These are phyloP conservation scores for Wickerhamomyces bovis DNA, from an alignment of 805 yeast species.

Conservation along the genomic window DNA sequence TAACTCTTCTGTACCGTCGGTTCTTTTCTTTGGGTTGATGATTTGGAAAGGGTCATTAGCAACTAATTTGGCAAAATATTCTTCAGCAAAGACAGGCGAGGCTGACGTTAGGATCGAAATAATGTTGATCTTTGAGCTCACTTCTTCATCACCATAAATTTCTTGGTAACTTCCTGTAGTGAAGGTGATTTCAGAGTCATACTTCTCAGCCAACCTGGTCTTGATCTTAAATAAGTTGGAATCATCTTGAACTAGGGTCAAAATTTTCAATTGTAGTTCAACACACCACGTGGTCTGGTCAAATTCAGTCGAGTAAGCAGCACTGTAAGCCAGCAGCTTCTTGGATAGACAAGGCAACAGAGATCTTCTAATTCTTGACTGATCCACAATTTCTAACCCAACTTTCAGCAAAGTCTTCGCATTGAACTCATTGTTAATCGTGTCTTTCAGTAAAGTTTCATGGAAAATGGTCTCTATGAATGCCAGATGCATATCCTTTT, in stretches of 20 bases:
- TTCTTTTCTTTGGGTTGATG: slow-evolving; percentile 43
- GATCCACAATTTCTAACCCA: slow-evolving; percentile 38
- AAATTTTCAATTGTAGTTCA: slow-evolving; percentile 38
- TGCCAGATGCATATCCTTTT: slow-evolving; percentile 53
- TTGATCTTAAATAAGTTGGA: slow-evolving; percentile 57
- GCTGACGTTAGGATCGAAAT: slow-evolving; percentile 39
- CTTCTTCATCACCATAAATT: slow-evolving; percentile 55
- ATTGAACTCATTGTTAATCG: slow-evolving; percentile 27
- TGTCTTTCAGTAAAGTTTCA: slow-evolving; percentile 31
- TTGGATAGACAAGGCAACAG: slow-evolving; percentile 55
- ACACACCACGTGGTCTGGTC: slow-evolving; percentile 45
- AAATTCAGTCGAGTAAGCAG: slow-evolving; percentile 26
- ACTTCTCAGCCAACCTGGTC: slow-evolving; percentile 44
- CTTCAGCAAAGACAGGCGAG: slow-evolving; percentile 17
- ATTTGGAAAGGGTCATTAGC: slow-evolving; percentile 35
- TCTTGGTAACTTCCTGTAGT: slow-evolving; percentile 36
- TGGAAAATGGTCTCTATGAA: slow-evolving; percentile 49
- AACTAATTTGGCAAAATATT: slow-evolving; percentile 18
- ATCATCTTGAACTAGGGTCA: slow-evolving; percentile 46
- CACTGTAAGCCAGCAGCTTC: slow-evolving; percentile 40
- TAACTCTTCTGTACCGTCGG: slow-evolving; percentile 68
- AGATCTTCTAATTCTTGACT: slow-evolving; percentile 59
- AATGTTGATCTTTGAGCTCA: slow-evolving; percentile 44
- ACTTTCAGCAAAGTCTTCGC: slow-evolving; percentile 24
- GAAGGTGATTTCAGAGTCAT: slow-evolving; percentile 38